phyloP scores from a whole-genome alignment of 140 eudicot species.

The Ambrosia hybrid region DNA sequence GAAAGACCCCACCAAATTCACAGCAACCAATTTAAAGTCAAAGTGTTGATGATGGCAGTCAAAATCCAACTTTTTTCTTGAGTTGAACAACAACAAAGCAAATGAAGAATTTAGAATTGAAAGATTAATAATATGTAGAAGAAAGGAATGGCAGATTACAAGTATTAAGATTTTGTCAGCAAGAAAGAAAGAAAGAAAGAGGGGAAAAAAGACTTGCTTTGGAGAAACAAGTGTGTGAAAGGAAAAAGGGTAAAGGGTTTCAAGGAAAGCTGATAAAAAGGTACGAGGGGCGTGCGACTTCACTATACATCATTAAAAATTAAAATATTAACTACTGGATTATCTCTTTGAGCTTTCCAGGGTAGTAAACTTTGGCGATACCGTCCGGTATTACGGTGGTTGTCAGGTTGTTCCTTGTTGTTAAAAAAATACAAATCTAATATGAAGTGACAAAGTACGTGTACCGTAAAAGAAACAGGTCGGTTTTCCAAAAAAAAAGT shows the following conservation, averaged over 20 bases:
- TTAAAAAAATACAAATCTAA: too few relatives aligned
- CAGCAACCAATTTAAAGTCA: slow-evolving; percentile 36
- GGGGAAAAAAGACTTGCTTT: slow-evolving; percentile 37
- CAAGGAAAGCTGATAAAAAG: slow-evolving; percentile 33
- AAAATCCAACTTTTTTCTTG: slow-evolving; percentile 22
- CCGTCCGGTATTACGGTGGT: too few relatives aligned
- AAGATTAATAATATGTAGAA: neutral
- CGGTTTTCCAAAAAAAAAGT: too few relatives aligned
- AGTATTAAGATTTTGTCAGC: slow-evolving; percentile 36
- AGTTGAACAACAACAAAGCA: slow-evolving; percentile 8
- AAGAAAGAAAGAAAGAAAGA: slow-evolving; percentile 33
- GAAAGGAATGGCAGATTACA: slow-evolving; percentile 18
- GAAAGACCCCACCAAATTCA: slow-evolving; percentile 38
- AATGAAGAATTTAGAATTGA: neutral
- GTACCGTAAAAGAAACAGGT: too few relatives aligned
- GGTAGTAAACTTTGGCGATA: too few relatives aligned
- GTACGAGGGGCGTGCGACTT: slow-evolving; percentile 21
- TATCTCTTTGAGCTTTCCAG: too few relatives aligned
- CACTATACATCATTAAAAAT: slow-evolving; percentile 16
- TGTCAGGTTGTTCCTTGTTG: too few relatives aligned
- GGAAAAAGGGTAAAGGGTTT: slow-evolving; percentile 33
- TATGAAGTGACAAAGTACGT: too few relatives aligned
- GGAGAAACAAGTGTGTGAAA: slow-evolving; percentile 33
- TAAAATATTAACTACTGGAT: neutral
- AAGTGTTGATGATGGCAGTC: slow-evolving; percentile 36